Base-by-base conservation (phyloP, 2,329 filamentous ascomycete genomes). In the Pyrenochaeta sp. region DNA sequence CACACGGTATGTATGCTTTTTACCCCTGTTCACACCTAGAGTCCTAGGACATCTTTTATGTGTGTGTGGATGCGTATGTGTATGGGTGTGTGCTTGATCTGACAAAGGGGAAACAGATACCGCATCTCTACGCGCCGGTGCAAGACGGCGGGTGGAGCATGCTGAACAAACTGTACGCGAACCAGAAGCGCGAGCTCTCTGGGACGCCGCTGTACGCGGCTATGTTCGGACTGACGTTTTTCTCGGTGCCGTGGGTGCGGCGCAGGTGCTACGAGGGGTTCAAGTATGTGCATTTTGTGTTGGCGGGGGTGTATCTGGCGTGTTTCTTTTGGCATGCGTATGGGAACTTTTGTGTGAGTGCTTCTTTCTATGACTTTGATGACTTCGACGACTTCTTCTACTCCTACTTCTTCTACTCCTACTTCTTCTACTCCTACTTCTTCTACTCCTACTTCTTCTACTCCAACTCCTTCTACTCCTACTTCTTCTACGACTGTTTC, bases 321-420 rank as follows among this genome's bases (percentile, higher is more conserved):
- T 26, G 64, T 7, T 41, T 64, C 17, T 61, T 53, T 29, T 67
- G 63, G 63, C 63, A 67, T 42, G 49, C 53, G 8, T 43, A 58
- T 15, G 52, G 60, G 30, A 53, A 53, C 31, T 48, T 65, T 14
- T 40, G 49, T 20, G 50, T 53, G 31, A 47, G 50, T 50, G 10
- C 27, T 35, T 27, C 3, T 6, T 34, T 21, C 6, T 17, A 4
- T 19, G n/a, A n/a, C n/a, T n/a, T n/a, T n/a, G n/a, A n/a, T n/a
- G n/a, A n/a, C n/a, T n/a, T n/a, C 18, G n/a, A 31, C 10, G 22
- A 18, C 17, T 24, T 5, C 23, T 9, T 24, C 32, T 17, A 15
- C 40, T 19, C n/a, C 3, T 9, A 11, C 17, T 11, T 28, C 24
- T 6, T 13, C 11, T 10, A n/a, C n/a, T 27, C 11, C 35, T 35